A percentile compares a stretch with the other conserved stretches of the same genome.
Evolutionary conservation across 805 yeast species (phyloP).

Genomic region (Tetrapisispora arboricola): DNA sequence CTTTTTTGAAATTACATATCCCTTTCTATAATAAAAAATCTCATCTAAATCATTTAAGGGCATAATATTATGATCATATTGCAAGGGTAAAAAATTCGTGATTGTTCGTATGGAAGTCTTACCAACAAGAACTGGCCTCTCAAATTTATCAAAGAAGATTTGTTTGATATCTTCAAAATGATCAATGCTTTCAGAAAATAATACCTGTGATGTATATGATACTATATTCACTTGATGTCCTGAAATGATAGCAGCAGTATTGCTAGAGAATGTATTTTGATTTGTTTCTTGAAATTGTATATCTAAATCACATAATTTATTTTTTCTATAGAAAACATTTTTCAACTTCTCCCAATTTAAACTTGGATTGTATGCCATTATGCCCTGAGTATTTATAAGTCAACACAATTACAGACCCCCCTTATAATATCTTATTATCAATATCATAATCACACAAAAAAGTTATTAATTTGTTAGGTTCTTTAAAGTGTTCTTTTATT

Average conservation of each 20-base stretch:
- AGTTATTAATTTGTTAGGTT: too few relatives aligned
- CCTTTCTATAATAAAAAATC: slow-evolving; percentile 25
- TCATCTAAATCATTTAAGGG: slow-evolving; percentile 11
- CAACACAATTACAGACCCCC: too few relatives aligned
- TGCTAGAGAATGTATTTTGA: slow-evolving; percentile 32
- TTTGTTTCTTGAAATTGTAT: slow-evolving; percentile 12
- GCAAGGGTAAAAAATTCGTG: slow-evolving; percentile 15
- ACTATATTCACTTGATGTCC: slow-evolving; percentile 24
- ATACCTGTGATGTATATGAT: slow-evolving; percentile 29
- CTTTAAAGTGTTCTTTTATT: too few relatives aligned
- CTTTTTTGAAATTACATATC: slow-evolving; percentile 12
- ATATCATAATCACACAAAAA: too few relatives aligned
- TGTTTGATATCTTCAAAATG: slow-evolving; percentile 12
- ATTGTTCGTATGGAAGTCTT: slow-evolving; percentile 11
- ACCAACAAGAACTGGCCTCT: slow-evolving; percentile 13
- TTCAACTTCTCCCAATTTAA: slow-evolving; percentile 71
- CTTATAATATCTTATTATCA: too few relatives aligned
- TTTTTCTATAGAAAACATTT: slow-evolving; percentile 54
- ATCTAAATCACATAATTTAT: slow-evolving; percentile 24
- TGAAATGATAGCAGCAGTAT: slow-evolving; percentile 33
- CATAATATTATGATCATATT: slow-evolving; percentile 7
- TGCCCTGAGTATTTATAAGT: too few relatives aligned
- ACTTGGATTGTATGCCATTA: slow-evolving; percentile 29
- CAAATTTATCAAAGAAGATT: slow-evolving; percentile 15
- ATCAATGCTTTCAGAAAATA: slow-evolving; percentile 6